Evolutionary conservation across 202 grass and related monocot genomes (phyloP).

Genomic region (Dendrocalamus latiflorus): DNA sequence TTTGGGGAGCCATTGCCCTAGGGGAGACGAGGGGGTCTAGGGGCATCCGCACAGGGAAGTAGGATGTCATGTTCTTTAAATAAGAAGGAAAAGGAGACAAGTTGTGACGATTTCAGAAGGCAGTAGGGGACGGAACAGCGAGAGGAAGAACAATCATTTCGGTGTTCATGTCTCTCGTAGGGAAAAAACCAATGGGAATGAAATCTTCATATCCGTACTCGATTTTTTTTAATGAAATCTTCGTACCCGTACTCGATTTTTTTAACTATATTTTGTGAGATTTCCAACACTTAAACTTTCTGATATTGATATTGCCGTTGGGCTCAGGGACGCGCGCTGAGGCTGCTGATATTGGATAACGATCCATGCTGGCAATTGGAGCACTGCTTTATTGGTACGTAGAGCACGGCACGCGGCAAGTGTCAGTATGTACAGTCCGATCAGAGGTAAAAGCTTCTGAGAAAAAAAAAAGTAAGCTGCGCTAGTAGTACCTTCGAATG

Average conservation of each 20-base stretch:
- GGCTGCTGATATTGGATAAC: slow-evolving; percentile 10
- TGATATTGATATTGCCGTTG: slow-evolving; percentile 2
- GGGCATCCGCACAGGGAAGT: background rate
- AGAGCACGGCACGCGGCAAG: background rate
- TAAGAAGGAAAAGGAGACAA: slow-evolving; percentile 15
- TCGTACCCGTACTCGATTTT: slow-evolving; percentile 7
- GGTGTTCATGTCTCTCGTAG: background rate
- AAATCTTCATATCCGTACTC: slow-evolving; percentile 6
- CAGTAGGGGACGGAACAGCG: background rate
- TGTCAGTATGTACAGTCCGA: background rate
- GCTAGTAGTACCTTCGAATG: background rate
- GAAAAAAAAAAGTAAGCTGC: background rate
- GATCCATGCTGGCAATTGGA: slow-evolving; percentile 1
- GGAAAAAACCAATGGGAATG: background rate
- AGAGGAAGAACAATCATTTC: slow-evolving; percentile 34
- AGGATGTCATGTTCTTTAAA: slow-evolving; percentile 35
- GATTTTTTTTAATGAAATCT: background rate
- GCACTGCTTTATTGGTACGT: background rate
- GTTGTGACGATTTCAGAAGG: slow-evolving; percentile 10
- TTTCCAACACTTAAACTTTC: background rate
- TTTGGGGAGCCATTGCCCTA: slow-evolving; percentile 24
- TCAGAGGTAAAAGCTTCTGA: slow-evolving; percentile 4
- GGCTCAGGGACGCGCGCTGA: background rate
- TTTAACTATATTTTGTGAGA: background rate
- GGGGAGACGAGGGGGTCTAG: background rate